Evolutionary conservation across 768 basidiomycete genomes (phyloP).

Genomic region (Asterophora parasitica): DNA sequence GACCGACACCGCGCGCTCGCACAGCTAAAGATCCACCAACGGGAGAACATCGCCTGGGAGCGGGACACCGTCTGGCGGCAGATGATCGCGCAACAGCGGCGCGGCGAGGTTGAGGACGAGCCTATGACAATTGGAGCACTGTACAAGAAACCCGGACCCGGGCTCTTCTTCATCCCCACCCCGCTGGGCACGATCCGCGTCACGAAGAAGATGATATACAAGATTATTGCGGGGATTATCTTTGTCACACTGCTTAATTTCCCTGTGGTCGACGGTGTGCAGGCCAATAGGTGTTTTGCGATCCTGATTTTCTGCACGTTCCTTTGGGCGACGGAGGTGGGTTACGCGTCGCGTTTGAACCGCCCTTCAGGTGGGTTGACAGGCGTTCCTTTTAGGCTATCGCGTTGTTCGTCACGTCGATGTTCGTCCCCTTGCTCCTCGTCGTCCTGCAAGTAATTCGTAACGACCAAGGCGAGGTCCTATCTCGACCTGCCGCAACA

Average conservation of each 20-base stretch:
- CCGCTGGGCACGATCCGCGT: slow-evolving; percentile 64
- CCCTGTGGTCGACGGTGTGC: slow-evolving; percentile 50
- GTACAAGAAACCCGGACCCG: slow-evolving; percentile 38
- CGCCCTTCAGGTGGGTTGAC: not conserved
- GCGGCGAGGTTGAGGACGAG: slow-evolving; percentile 44
- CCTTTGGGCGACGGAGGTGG: slow-evolving; percentile 94
- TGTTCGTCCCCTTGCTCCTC: slow-evolving; percentile 81
- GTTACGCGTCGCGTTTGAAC: slow-evolving; percentile 14
- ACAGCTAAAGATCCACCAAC: slow-evolving; percentile 80
- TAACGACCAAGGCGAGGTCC: slow-evolving; percentile 45
- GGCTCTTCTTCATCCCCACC: slow-evolving; percentile 53
- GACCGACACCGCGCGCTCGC: slow-evolving; percentile 67
- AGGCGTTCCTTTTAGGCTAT: slow-evolving; percentile 63
- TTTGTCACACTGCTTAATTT: slow-evolving; percentile 61
- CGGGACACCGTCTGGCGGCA: slow-evolving; percentile 96
- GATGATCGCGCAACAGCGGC: slow-evolving; percentile 83
- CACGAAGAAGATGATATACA: slow-evolving; percentile 56
- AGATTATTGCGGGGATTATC: slow-evolving; percentile 50
- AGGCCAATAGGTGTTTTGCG: slow-evolving; percentile 88
- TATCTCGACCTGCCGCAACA: slow-evolving; percentile 69
- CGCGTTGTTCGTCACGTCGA: slow-evolving; percentile 95
- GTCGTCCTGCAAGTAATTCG: slow-evolving; percentile 82
- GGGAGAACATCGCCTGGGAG: slow-evolving; percentile 95
- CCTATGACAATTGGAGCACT: slow-evolving; percentile 37
- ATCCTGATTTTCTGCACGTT: slow-evolving; percentile 87